These are phyloP conservation scores for Porphyridium purpureum DNA, from an alignment of 23 red algal genomes.

Conservation along the genomic window DNA sequence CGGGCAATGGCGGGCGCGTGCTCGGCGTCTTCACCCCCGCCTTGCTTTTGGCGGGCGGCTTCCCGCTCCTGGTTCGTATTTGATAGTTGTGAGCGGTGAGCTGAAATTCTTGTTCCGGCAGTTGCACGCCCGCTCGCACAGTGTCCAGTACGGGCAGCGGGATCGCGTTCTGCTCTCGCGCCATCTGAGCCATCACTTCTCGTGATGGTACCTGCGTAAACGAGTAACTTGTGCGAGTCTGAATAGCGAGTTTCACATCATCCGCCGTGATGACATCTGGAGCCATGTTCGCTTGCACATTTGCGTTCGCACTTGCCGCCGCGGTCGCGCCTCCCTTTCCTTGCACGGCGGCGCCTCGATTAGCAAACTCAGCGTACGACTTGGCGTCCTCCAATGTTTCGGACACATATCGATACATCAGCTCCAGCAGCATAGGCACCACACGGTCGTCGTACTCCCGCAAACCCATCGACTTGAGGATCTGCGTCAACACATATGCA, in stretches of 20 bases:
- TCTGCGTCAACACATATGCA: constrained; percentile 49
- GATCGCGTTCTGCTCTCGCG: constrained; percentile 14
- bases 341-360: constrained; percentile 14
- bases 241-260: constrained; percentile 67
- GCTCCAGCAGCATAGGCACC: constrained; percentile 55
- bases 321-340: not conserved
- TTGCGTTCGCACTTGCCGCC: not conserved
- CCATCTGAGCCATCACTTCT: constrained; percentile 9
- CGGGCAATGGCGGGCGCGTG: too few species aligned
- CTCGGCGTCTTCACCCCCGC: too few species aligned
- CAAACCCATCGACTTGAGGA: constrained; percentile 63
- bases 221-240: constrained; percentile 13
- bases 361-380: constrained; percentile 35
- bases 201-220: constrained; percentile 69
- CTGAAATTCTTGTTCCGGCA: constrained; percentile 11
- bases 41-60: not conserved
- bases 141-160: constrained; percentile 9
- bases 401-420: constrained; percentile 77
- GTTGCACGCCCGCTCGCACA: constrained; percentile 8
- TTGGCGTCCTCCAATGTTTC: constrained; percentile 36
- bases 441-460: constrained; percentile 70
- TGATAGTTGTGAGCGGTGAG: constrained; percentile 15
- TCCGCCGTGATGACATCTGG: constrained; percentile 30
- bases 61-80: not conserved
- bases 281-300: not conserved